Evolutionary conservation across 208 protist genomes (phyloP).

Genomic region (Crithidia bombi): DNA sequence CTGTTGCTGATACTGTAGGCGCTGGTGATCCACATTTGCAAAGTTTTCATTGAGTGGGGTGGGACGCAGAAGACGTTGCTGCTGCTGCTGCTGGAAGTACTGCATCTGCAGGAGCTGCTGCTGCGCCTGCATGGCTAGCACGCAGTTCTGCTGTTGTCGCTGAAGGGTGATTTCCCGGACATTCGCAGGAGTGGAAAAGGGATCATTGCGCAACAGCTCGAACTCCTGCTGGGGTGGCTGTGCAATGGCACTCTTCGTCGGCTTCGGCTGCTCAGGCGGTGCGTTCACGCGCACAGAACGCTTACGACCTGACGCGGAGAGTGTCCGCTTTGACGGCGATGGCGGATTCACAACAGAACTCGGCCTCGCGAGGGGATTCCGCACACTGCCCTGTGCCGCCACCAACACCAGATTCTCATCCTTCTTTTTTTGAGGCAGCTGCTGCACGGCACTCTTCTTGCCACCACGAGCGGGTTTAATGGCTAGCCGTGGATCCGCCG

Average conservation of each 20-base stretch:
- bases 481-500: slow-evolving; percentile 2
- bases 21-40: neutral
- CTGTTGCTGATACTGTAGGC: neutral
- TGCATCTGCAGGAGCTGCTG: neutral
- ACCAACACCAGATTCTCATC: neutral
- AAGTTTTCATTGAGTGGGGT: slow-evolving; percentile 3
- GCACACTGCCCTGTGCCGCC: neutral
- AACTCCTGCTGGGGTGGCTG: neutral
- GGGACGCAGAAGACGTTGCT: neutral
- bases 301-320: neutral
- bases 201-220: too few relatives aligned
- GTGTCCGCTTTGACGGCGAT: neutral
- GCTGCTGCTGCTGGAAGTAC: neutral
- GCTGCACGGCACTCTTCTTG: neutral
- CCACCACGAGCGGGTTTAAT: neutral
- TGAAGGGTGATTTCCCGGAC: too few relatives aligned
- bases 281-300: slow-evolving; percentile 3
- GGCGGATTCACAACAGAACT: neutral
- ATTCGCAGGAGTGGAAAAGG: too few relatives aligned
- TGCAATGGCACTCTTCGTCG: neutral
- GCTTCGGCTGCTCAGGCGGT: neutral
- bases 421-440: neutral
- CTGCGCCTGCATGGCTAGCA: neutral
- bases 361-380: neutral
- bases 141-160: neutral